phyloP scores from a whole-genome alignment of 805 yeast species.

The Blastobotrys americana region DNA sequence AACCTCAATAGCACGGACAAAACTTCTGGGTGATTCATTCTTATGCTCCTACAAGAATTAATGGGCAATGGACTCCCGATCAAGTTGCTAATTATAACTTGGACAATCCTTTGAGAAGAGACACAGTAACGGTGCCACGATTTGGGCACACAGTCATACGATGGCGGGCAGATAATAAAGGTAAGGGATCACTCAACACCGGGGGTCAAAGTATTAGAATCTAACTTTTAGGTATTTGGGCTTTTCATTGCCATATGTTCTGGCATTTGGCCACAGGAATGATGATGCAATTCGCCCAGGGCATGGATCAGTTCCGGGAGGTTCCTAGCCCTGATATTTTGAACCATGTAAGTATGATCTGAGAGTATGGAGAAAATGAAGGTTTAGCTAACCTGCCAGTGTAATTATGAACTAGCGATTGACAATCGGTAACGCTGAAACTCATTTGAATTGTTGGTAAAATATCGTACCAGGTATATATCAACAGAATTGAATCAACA shows the following conservation, averaged over 20 bases:
- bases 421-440: too few relatives aligned
- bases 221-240: slow-evolving; percentile 95
- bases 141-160: slow-evolving; percentile 35
- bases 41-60: slow-evolving; percentile 41
- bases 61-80: slow-evolving; percentile 33
- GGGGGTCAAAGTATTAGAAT: too few relatives aligned
- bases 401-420: too few relatives aligned
- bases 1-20: slow-evolving; percentile 59
- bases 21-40: slow-evolving; percentile 65
- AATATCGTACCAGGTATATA: too few relatives aligned
- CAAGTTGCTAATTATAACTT: slow-evolving; percentile 41
- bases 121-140: slow-evolving; percentile 49
- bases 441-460: too few relatives aligned
- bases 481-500: too few relatives aligned
- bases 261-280: slow-evolving; percentile 93
- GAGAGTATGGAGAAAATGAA: too few relatives aligned
- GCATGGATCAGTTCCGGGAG: slow-evolving; percentile 24
- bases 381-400: too few relatives aligned
- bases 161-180: slow-evolving; percentile 60
- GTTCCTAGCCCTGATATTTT: not conserved
- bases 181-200: too few relatives aligned
- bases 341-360: not conserved
- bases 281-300: slow-evolving; percentile 29
- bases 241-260: slow-evolving; percentile 89
- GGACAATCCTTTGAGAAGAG: slow-evolving; percentile 53